phyloP scores from a whole-genome alignment of 371 early-diverging fungal genomes.

The Dinochytrium kinnereticum region DNA sequence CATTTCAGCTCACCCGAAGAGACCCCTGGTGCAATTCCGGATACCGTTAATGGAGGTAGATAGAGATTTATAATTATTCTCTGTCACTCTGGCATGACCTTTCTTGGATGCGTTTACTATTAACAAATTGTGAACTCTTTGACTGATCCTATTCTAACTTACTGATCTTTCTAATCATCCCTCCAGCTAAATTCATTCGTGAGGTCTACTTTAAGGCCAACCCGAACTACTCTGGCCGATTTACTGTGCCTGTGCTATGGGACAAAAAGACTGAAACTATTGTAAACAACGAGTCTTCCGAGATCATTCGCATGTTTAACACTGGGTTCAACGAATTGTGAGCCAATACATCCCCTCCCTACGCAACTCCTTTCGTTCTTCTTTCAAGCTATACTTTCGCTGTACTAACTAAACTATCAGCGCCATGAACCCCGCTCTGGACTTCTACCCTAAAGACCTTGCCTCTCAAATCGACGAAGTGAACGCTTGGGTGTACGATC shows the following conservation, averaged over 20 bases:
- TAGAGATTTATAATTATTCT: too few relatives aligned
- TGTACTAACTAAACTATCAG: too few relatives aligned
- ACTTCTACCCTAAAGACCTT: constrained; percentile 82
- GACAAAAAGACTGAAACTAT: constrained; percentile 92
- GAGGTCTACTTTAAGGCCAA: constrained; percentile 92
- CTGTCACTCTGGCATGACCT: too few relatives aligned
- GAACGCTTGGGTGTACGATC: constrained; percentile 91
- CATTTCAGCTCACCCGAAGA: constrained; percentile 75
- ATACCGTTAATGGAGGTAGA: constrained; percentile 63
- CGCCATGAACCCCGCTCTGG: constrained; percentile 51
- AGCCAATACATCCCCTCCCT: background rate
- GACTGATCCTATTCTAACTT: too few relatives aligned
- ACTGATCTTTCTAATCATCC: too few relatives aligned
- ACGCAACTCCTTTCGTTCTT: background rate
- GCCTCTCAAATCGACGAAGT: constrained; percentile 77
- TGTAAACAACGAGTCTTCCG: constrained; percentile 95
- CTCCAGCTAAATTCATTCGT: constrained; percentile 70
- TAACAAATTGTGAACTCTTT: too few relatives aligned
- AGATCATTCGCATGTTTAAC: constrained; percentile 95
- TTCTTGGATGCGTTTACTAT: too few relatives aligned
- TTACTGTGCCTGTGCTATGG: constrained; percentile 74
- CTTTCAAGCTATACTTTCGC: background rate
- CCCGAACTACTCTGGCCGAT: constrained; percentile 73
- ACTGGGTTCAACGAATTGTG: constrained; percentile 75
- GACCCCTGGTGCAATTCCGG: constrained; percentile 80